Conservation (phyloP, 345 rosid species). For the Gossypium anomalum region DNA sequence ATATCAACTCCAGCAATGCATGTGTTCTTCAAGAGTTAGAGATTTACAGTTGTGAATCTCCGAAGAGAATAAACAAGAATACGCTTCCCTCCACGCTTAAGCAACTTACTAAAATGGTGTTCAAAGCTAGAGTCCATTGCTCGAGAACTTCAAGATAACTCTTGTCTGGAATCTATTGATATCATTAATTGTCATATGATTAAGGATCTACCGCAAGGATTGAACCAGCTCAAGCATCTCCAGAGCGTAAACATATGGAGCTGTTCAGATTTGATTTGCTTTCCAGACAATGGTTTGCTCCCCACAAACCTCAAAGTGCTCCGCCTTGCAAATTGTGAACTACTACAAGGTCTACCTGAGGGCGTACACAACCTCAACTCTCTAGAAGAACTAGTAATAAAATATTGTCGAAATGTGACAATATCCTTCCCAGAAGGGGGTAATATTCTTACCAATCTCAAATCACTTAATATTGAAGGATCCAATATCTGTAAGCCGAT, state of each 20-base stretch:
- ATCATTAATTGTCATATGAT: background rate
- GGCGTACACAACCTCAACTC: background rate
- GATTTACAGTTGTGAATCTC: background rate
- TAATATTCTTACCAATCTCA: background rate
- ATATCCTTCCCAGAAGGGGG: background rate
- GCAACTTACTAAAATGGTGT: background rate
- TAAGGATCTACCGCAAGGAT: background rate
- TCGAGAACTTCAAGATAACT: background rate
- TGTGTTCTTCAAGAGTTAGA: background rate
- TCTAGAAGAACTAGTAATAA: background rate
- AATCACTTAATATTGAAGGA: background rate
- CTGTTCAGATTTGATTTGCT: background rate
- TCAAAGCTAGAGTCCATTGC: background rate
- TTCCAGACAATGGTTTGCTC: background rate
- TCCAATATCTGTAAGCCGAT: background rate
- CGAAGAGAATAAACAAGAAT: background rate
- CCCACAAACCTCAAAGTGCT: background rate
- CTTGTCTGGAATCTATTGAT: background rate
- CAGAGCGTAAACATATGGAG: rapidly evolving
- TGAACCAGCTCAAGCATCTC: background rate
- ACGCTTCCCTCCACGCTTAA: background rate
- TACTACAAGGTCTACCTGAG: background rate
- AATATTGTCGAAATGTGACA: background rate
- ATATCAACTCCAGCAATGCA: background rate
- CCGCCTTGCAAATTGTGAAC: background rate